Evolutionary conservation across 441 rosid genomes (phyloP).

Genomic region (Breynia disticha): DNA sequence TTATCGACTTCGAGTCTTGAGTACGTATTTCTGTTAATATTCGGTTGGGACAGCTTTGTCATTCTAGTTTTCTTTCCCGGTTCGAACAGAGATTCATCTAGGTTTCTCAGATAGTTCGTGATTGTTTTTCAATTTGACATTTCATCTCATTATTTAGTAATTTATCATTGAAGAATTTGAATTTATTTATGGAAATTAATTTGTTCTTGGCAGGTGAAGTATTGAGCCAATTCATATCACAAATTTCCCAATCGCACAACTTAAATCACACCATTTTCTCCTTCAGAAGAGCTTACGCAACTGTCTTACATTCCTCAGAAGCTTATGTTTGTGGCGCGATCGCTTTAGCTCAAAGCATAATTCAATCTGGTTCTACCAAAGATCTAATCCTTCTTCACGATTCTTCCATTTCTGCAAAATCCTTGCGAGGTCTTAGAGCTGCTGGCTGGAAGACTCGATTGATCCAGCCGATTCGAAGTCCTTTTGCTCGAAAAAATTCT

Average conservation of each 20-base stretch:
- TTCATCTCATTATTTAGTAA: too few relatives aligned
- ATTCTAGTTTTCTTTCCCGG: too few relatives aligned
- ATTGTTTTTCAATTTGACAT: too few relatives aligned
- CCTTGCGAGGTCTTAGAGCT: slow-evolving; percentile 31
- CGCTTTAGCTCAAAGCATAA: slow-evolving; percentile 62
- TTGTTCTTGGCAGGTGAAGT: slow-evolving; percentile 18
- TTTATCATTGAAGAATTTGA: too few relatives aligned
- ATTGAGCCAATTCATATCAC: slow-evolving; percentile 12
- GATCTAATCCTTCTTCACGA: slow-evolving; percentile 73
- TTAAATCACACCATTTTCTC: not conserved
- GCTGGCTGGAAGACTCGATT: slow-evolving; percentile 57
- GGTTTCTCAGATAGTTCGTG: too few relatives aligned
- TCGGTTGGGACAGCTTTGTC: too few relatives aligned
- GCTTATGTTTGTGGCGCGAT: slow-evolving; percentile 73
- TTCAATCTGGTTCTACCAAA: slow-evolving; percentile 26
- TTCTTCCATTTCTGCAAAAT: slow-evolving; percentile 24
- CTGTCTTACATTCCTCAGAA: slow-evolving; percentile 68
- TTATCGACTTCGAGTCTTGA: not conserved
- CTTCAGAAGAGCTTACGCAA: slow-evolving; percentile 48
- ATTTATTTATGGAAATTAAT: too few relatives aligned
- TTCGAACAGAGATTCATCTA: too few relatives aligned
- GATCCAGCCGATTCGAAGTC: slow-evolving; percentile 47
- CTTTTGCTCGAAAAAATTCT: slow-evolving; percentile 35
- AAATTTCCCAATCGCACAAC: not conserved
- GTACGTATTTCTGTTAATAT: too few relatives aligned